Evolutionary conservation across 163 green algal genomes (phyloP), one percentile per base, ranked within the genome.

Genomic region (Chlorella variabilis): DNA sequence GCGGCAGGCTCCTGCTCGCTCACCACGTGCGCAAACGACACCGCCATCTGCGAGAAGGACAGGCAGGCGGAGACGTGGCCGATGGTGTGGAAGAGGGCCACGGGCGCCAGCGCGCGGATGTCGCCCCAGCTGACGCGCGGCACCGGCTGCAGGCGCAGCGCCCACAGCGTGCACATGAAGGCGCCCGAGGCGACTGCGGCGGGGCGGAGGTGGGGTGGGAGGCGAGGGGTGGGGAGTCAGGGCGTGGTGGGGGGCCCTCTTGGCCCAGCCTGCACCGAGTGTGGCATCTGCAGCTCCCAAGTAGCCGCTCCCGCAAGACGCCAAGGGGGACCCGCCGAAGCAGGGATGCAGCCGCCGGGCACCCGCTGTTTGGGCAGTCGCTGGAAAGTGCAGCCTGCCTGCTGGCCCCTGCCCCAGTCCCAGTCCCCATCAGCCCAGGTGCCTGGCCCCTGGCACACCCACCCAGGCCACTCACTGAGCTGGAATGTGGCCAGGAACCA

Each of bases 21-120:
- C 74, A 80, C 94, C 56, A 98, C 94, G 87, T 98, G 95, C 6
- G 95, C 92, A 88, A 98, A 98, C 59, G 86, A 94, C 2, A 98
- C 95, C 20, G 95, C 94, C 89, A 98, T 94, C 81, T 95, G 90
- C 61, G 71, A 90, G 89, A 98, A 98, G 62, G 83, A 92, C 34
- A 98, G 87, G 77, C 94, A 97, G 0, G 95, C 95, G 36, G 89
- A 91, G 33, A 98, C 94, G 79, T 98, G 95, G n/a, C 95, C 95
- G 34, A 98, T 88, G 21, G 93, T 97, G 91, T 98, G 96, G 85
- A 97, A 97, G 2, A 98, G 77, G 0, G 92, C 96, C 71, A 79
- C 71, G 21, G 96, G 95, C 77, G 95, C 65, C 45, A 98, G 89
- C 2, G 91, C 92, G 18, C 89, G 80, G 39, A 98, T 90, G 80